These are phyloP conservation scores for Lobulomyces angularis DNA, from an alignment of 192 early-diverging fungal species.

Conservation along the genomic window DNA sequence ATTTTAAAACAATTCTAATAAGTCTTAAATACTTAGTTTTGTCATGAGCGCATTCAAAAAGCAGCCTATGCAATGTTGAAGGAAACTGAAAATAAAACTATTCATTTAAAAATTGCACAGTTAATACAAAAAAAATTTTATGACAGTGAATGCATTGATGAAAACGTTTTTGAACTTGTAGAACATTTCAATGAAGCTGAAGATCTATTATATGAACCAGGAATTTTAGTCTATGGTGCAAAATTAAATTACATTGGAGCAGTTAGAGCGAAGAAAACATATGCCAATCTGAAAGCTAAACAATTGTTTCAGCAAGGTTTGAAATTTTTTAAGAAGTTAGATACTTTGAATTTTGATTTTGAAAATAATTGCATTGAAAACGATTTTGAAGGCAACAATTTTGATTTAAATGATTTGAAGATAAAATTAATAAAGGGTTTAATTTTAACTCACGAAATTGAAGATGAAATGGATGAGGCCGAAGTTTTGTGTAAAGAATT, in stretches of 20 bases:
- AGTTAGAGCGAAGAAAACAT: conserved; percentile 9
- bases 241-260: conserved; percentile 18
- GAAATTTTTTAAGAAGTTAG: conserved; percentile 8
- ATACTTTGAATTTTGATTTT: no score
- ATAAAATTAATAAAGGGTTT: no score
- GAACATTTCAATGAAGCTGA: conserved; percentile 23
- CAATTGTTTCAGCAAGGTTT: conserved; percentile 7
- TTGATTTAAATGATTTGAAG: no score
- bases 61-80: conserved; percentile 10
- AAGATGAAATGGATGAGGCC: conserved; percentile 17
- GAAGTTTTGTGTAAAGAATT: conserved; percentile 8
- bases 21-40: no score
- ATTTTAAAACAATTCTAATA: no score
- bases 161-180: conserved; percentile 12
- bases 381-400: no score
- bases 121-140: conserved; percentile 7
- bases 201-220: conserved; percentile 4
- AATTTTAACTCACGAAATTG: no score
- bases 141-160: conserved; percentile 9
- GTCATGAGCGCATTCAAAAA: conserved; percentile 11
- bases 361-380: no score
- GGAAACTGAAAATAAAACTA: background rate
- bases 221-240: conserved; percentile 13
- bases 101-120: conserved; percentile 23
- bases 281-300: conserved; percentile 8